Conservation (phyloP, 208 protist species). For the Acanthamoeba lenticulata region DNA sequence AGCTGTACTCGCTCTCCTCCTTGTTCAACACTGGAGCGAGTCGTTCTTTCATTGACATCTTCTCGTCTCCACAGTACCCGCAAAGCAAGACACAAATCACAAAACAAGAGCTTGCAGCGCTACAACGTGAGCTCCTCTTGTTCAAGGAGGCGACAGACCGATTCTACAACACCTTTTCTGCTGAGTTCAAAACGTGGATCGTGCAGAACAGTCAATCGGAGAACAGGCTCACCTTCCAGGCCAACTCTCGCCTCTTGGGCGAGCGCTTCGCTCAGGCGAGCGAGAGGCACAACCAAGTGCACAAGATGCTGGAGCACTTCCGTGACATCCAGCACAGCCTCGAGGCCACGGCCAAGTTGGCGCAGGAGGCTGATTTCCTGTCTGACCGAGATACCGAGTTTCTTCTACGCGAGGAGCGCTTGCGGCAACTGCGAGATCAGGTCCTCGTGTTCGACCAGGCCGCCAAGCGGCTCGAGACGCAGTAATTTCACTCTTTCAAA, state of each 20-base stretch:
- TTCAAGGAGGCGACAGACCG: neutral
- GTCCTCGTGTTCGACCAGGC: conserved; percentile 6
- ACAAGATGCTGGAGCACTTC: conserved; percentile 29
- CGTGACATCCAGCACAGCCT: neutral
- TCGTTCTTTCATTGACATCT: neutral
- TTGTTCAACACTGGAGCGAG: neutral
- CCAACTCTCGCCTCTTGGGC: neutral
- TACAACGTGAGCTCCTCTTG: neutral
- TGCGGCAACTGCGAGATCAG: conserved; percentile 16
- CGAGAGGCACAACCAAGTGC: neutral
- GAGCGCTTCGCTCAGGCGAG: neutral
- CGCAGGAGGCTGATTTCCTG: neutral
- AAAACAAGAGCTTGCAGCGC: neutral
- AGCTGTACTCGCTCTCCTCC: too few relatives aligned
- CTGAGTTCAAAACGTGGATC: conserved; percentile 21
- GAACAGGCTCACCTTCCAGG: conserved; percentile 10
- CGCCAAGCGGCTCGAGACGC: neutral
- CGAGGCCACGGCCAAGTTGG: neutral
- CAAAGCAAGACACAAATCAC: neutral
- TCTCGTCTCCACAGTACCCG: neutral
- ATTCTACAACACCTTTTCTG: neutral
- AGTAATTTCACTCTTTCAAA: too few relatives aligned
- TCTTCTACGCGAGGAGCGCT: neutral
- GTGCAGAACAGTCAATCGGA: neutral
- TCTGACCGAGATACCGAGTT: neutral